Evolutionary conservation across 352 stramenopile species (phyloP).

Genomic region (Phytopythium montanum): DNA sequence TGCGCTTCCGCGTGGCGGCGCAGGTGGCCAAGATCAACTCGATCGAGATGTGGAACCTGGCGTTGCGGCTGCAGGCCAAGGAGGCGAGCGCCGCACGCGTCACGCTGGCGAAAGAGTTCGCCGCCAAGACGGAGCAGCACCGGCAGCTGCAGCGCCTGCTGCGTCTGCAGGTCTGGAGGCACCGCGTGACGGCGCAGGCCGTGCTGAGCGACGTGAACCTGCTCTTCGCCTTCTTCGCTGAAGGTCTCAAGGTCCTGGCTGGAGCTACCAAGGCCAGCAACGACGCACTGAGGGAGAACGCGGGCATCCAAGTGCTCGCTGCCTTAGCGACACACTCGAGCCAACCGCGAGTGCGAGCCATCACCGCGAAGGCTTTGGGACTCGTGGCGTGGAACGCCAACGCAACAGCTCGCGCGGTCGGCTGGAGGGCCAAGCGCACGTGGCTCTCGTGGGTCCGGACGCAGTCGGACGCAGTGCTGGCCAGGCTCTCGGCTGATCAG

Average conservation of each 20-base stretch:
- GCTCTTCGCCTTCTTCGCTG: conserved; percentile 64
- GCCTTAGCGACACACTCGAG: conserved; percentile 34
- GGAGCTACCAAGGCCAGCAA: conserved; percentile 46
- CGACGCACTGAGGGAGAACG: conserved; percentile 47
- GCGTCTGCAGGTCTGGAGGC: conserved; percentile 63
- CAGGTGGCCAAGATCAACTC: conserved; percentile 72
- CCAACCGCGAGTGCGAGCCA: conserved; percentile 31
- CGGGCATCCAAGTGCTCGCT: conserved; percentile 61
- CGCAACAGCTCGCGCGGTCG: conserved; percentile 41
- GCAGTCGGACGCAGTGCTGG: conserved; percentile 31
- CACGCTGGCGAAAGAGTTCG: conserved; percentile 39
- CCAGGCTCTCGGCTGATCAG: conserved; percentile 19
- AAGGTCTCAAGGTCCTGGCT: conserved; percentile 52
- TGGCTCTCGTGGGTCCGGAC: conserved; percentile 56
- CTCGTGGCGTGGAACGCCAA: conserved; percentile 70
- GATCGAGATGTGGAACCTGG: conserved; percentile 81
- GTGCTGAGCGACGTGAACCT: conserved; percentile 65
- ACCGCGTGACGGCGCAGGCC: conserved; percentile 59
- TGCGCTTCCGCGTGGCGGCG: conserved; percentile 63
- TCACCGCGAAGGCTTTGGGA: conserved; percentile 51
- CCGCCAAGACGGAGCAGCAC: conserved; percentile 40
- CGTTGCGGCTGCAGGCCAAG: conserved; percentile 67
- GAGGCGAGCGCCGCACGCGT: conserved; percentile 50
- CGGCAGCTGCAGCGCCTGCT: conserved; percentile 61
- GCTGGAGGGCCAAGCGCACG: conserved; percentile 60